Conservation (phyloP, 129 eudicot species). For the Flaveria trinervia region DNA sequence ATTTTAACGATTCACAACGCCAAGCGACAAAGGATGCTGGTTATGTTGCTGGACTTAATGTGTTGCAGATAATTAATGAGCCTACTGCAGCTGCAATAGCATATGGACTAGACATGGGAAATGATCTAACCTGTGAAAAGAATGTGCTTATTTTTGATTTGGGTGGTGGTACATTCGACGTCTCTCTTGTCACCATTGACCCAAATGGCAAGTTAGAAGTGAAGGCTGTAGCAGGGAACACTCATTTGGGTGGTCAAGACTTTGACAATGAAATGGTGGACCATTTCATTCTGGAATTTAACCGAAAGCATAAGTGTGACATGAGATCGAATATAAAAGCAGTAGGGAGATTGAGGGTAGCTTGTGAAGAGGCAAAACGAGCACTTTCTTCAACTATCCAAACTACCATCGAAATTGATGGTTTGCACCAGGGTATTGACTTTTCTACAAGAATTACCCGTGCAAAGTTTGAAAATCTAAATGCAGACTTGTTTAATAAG, state of each 20-base stretch:
- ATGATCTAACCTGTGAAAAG: background rate
- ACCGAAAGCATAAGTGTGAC: slow-evolving; percentile 46
- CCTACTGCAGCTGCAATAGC: slow-evolving; percentile 31
- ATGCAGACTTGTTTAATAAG: slow-evolving; percentile 2
- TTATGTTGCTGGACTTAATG: slow-evolving; percentile 49
- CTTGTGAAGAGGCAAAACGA: slow-evolving; percentile 56
- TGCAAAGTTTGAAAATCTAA: slow-evolving; percentile 28
- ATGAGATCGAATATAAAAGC: slow-evolving; percentile 44
- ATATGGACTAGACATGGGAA: slow-evolving; percentile 23
- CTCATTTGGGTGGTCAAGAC: slow-evolving; percentile 53
- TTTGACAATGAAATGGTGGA: slow-evolving; percentile 49
- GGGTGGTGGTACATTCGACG: slow-evolving; percentile 40
- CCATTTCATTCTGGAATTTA: slow-evolving; percentile 45
- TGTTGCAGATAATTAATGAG: slow-evolving; percentile 36
- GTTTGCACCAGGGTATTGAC: slow-evolving; percentile 22
- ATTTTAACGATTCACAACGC: slow-evolving; percentile 36
- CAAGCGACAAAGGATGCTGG: slow-evolving; percentile 63
- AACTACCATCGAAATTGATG: slow-evolving; percentile 21
- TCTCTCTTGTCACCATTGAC: slow-evolving; percentile 23
- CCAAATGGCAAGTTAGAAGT: slow-evolving; percentile 40
- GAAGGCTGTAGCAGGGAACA: slow-evolving; percentile 42
- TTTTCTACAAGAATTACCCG: slow-evolving; percentile 23
- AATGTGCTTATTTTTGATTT: slow-evolving; percentile 38
- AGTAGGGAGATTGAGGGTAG: slow-evolving; percentile 52
- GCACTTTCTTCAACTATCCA: slow-evolving; percentile 39